phyloP scores from a whole-genome alignment of 208 protist species.

The Trypanosoma mega region DNA sequence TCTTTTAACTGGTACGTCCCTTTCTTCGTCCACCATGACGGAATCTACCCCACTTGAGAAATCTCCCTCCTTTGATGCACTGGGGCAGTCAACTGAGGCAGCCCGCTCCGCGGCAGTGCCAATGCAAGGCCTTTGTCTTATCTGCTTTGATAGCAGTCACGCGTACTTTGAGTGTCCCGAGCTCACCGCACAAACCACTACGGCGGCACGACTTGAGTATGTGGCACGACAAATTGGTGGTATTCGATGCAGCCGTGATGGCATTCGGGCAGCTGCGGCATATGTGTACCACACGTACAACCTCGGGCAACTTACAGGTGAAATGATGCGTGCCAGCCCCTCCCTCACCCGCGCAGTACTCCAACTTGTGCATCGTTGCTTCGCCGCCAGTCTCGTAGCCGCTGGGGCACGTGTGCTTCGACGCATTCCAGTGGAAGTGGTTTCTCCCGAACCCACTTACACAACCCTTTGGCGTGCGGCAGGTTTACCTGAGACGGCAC shows the following conservation, averaged over 20 bases:
- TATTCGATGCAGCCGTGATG: constrained; percentile 45
- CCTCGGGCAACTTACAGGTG: constrained; percentile 41
- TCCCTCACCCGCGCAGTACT: constrained; percentile 40
- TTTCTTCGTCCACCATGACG: constrained; percentile 1
- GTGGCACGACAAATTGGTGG: constrained; percentile 57
- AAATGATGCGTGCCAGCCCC: constrained; percentile 49
- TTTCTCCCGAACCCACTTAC: constrained; percentile 42
- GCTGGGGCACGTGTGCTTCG: constrained; percentile 70
- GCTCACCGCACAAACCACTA: constrained; percentile 38
- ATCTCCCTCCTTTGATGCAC: no score
- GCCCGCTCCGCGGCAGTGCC: constrained; percentile 63
- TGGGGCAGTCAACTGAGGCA: constrained; percentile 21
- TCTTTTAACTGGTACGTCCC: constrained; percentile 17
- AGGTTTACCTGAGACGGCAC: constrained; percentile 40
- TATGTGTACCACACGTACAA: constrained; percentile 84
- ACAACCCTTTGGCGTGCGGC: constrained; percentile 64
- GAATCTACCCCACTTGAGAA: neutral
- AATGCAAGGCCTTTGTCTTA: constrained; percentile 45
- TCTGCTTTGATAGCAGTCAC: constrained; percentile 68
- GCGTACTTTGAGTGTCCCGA: constrained; percentile 71
- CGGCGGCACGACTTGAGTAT: constrained; percentile 38
- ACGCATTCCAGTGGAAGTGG: constrained; percentile 63
- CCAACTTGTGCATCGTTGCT: constrained; percentile 31
- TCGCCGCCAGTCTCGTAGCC: constrained; percentile 41
- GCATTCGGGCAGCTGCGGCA: constrained; percentile 58